Percentiles rank a stretch among this genome's conserved stretches.
These are phyloP conservation scores for Rhazya stricta DNA, from an alignment of 257 asterid species.

Conservation along the genomic window DNA sequence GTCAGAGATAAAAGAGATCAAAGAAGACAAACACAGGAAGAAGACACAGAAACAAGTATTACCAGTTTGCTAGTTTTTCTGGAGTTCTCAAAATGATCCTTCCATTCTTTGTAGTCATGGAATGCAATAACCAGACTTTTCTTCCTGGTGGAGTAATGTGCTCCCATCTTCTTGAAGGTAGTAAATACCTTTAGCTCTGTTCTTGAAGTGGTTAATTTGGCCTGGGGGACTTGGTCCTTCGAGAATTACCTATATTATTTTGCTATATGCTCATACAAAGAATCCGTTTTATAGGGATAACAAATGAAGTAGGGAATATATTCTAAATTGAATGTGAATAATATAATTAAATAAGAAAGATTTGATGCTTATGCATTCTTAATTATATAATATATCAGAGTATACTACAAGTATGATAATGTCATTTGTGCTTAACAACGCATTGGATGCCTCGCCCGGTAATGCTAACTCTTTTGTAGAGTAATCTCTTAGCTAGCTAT, in stretches of 20 bases:
- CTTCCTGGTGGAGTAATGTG: slow-evolving; percentile 28
- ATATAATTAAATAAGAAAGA: background rate
- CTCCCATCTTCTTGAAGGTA: slow-evolving; percentile 33
- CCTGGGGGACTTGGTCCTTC: background rate
- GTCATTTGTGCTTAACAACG: too few relatives aligned
- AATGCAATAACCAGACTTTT: slow-evolving; percentile 41
- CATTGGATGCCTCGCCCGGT: too few relatives aligned
- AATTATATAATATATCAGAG: too few relatives aligned
- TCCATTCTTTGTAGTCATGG: slow-evolving; percentile 57
- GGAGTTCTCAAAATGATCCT: slow-evolving; percentile 43
- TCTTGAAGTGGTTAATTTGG: background rate
- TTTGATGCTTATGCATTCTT: background rate
- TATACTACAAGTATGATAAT: too few relatives aligned
- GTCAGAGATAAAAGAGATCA: background rate
- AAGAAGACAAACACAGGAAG: background rate
- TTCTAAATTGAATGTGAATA: background rate
- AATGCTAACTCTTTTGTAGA: too few relatives aligned
- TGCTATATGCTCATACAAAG: background rate
- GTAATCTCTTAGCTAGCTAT: too few relatives aligned
- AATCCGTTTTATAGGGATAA: background rate
- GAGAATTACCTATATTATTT: background rate
- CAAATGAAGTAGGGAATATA: background rate
- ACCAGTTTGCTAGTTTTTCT: slow-evolving; percentile 62
- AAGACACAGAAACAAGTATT: background rate
- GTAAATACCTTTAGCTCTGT: background rate